These are phyloP conservation scores for Akebia trifoliata DNA, from an alignment of 164 flowering plant species.

Conservation along the genomic window DNA sequence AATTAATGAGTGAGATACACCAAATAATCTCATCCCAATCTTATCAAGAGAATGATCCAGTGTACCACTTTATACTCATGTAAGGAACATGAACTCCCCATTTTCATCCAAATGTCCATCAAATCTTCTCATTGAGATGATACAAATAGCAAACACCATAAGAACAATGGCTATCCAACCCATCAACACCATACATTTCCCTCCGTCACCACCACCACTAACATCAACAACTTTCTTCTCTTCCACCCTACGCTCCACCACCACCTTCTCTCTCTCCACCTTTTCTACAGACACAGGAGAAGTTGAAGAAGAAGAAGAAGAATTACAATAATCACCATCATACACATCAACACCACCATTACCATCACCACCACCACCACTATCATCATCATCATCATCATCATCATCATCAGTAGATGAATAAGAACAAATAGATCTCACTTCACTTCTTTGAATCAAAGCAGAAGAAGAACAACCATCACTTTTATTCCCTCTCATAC, in stretches of 20 bases:
- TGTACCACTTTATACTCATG: no score
- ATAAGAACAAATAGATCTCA: constrained; percentile 7
- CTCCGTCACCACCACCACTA: background rate
- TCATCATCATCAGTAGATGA: constrained; percentile 13
- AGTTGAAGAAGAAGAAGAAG: no score
- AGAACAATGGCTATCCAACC: constrained; percentile 21
- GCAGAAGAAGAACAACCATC: constrained; percentile 15
- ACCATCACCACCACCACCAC: background rate
- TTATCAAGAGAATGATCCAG: no score
- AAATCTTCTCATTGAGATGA: constrained; percentile 13
- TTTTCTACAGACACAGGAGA: constrained; percentile 11
- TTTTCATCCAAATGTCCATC: constrained; percentile 1
- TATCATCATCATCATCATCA: background rate
- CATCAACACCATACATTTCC: constrained; percentile 17
- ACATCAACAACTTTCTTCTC: background rate
- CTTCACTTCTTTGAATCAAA: constrained; percentile 25
- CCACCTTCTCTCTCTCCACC: background rate
- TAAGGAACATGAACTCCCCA: constrained; percentile 12
- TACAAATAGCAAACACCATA: constrained; percentile 15
- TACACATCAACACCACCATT: background rate
- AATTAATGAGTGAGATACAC: no score
- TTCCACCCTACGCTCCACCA: background rate
- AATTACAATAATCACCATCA: background rate
- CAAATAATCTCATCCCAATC: no score
- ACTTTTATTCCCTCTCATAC: constrained; percentile 2